Base-by-base conservation (phyloP, 345 rosid genomes). In the Pugionium cornutum region DNA sequence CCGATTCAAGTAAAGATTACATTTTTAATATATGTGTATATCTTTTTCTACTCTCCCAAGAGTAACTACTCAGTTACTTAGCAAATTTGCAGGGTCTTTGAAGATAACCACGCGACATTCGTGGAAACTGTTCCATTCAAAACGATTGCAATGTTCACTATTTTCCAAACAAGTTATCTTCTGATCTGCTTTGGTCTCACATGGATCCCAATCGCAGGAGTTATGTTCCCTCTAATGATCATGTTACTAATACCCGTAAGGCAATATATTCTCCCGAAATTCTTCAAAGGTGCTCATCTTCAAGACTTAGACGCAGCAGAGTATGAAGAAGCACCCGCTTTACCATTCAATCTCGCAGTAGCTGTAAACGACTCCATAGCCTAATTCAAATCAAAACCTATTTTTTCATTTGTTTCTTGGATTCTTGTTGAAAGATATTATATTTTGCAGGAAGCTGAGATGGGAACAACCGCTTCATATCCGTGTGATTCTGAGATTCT, bases 141-240 rank as follows among this genome's bases (percentile, higher is more conserved):
- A 75, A 67, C 87, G 35, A 94, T 86, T 33, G 97, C 87, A 39
- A 52, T 42, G 53, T 94, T 94, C 76, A 90, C 99, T 0, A 40
- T 86, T 26, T 94, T 94, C 70, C 99, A 94, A 75, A 83, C 96
- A 34, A 36, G 4, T 51, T 94, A 94, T 72, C 75, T 94, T 77
- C 83, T 88, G 2, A 54, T 77, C 32, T 94, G 99, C 72, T 94
- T 90, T 64, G 99, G 99, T 7, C 77, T 94, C 25, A 94, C 99
- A n/a, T 94, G 97, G 99, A 58, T 94, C 31, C 99, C 99, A 1
- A 75, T 90, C 1, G 99, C 99, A 4, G 99, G 99, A 10, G 84
- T 90, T 35, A 84, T 94, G 83, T 94, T 94, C 68, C 99, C 99
- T 4, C 42, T 94, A 62, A 71, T 90, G 86, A 90, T 94, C 86